phyloP scores from a whole-genome alignment of 306 rosid genomes.

The Ormosia semicastrata region DNA sequence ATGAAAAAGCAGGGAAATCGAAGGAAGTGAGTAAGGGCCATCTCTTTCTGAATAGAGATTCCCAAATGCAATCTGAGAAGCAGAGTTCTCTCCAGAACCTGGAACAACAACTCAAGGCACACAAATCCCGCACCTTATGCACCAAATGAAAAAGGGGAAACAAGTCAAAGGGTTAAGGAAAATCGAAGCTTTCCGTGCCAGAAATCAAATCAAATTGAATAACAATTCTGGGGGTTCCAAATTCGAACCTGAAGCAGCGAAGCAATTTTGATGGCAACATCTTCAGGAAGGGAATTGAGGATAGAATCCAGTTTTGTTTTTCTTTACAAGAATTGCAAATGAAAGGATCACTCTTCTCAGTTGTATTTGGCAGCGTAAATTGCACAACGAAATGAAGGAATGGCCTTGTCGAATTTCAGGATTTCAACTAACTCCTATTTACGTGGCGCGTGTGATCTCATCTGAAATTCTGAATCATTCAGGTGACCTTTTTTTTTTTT shows the following conservation, averaged over 20 bases:
- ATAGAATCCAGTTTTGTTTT: neutral
- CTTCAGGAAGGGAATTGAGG: slow-evolving; percentile 52
- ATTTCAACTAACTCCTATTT: neutral
- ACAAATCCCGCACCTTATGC: slow-evolving; percentile 66
- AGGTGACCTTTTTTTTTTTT: neutral
- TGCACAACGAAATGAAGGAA: neutral
- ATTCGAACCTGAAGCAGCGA: slow-evolving; percentile 59
- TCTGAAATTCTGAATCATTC: neutral
- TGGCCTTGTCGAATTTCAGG: neutral
- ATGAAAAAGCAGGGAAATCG: neutral
- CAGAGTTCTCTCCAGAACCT: slow-evolving; percentile 63
- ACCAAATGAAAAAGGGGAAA: neutral
- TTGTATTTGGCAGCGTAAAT: neutral
- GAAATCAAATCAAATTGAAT: neutral
- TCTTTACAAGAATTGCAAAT: neutral
- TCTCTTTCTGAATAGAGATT: slow-evolving; percentile 49
- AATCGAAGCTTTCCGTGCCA: neutral
- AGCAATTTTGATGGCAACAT: slow-evolving; percentile 63
- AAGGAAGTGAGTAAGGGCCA: slow-evolving; percentile 54
- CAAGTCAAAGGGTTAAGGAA: neutral
- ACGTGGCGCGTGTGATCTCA: neutral
- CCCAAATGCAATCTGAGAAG: slow-evolving; percentile 63
- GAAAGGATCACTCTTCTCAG: neutral
- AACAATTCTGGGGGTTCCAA: neutral
- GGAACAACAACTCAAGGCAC: slow-evolving; percentile 74